Percentiles rank a stretch among this genome's conserved stretches.
Conservation (phyloP, 768 basidiomycete genomes). For the Thelephora ganbajun region DNA sequence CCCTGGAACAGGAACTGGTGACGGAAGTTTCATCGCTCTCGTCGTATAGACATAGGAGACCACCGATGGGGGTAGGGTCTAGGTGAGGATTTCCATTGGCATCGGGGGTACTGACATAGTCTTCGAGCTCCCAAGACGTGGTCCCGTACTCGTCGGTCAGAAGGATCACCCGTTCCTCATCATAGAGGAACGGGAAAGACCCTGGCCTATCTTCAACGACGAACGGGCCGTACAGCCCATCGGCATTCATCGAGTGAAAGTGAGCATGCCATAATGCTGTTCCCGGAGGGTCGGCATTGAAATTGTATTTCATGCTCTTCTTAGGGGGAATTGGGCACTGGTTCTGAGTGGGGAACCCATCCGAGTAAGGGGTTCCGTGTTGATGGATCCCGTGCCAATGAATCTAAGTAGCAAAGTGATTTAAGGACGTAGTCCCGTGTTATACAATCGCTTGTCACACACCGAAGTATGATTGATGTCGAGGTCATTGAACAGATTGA, state of each 20-base stretch:
- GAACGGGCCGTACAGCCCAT: conserved; percentile 1
- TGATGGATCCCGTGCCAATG: conserved; percentile 2
- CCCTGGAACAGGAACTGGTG: not conserved
- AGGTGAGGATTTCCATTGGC: not conserved
- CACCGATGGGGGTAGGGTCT: not conserved
- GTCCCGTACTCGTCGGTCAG: conserved; percentile 1
- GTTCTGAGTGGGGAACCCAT: conserved; percentile 1
- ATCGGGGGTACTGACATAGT: not conserved
- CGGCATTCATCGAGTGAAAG: not conserved
- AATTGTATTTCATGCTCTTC: not conserved
- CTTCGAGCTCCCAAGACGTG: not conserved
- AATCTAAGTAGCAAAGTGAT: not conserved
- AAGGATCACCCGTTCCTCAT: conserved; percentile 1
- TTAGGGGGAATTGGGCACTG: not conserved
- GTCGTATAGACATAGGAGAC: not conserved
- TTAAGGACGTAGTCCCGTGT: not conserved
- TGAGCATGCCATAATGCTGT: conserved; percentile 1
- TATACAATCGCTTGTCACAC: not conserved
- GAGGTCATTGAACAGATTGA: not conserved
- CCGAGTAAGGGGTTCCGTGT: not conserved
- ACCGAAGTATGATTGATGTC: not conserved
- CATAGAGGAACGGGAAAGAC: conserved; percentile 1
- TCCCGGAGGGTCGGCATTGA: not conserved
- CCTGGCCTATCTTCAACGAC: conserved; percentile 1
- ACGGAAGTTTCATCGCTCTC: not conserved